phyloP scores from a whole-genome alignment of 2,329 filamentous ascomycete species.

The Hypoxylon sp. region DNA sequence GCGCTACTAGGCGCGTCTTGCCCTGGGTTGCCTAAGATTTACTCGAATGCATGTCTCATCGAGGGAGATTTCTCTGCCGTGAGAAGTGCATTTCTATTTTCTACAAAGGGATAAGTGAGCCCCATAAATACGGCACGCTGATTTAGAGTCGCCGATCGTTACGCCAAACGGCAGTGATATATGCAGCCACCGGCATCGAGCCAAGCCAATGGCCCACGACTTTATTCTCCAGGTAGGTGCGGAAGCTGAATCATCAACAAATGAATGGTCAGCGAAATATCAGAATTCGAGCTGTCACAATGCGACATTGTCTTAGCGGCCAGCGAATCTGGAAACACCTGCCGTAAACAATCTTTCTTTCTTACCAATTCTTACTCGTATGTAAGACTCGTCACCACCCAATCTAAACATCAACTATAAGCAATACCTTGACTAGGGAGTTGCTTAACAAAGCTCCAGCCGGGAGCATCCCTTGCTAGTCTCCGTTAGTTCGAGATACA shows the following conservation, averaged over 20 bases:
- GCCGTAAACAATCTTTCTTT: constrained; percentile 2
- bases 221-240: constrained; percentile 7
- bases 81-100: background rate
- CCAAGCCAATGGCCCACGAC: constrained; percentile 24
- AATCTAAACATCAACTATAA: constrained; percentile 4
- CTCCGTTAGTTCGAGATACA: constrained; percentile 22
- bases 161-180: constrained; percentile 16
- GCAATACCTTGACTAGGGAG: background rate
- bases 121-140: constrained; percentile 11
- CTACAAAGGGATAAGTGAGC: background rate
- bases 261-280: constrained; percentile 12
- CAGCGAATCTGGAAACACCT: constrained; percentile 3
- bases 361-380: background rate
- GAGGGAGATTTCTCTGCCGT: background rate
- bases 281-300: background rate
- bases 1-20: background rate
- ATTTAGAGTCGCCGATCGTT: constrained; percentile 26
- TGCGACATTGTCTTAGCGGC: constrained; percentile 14
- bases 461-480: constrained; percentile 2
- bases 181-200: constrained; percentile 5
- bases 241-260: constrained; percentile 36
- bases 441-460: background rate
- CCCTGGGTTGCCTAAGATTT: background rate
- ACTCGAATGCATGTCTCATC: constrained; percentile 7
- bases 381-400: constrained; percentile 4